Evolutionary conservation across 108 stramenopile genomes (phyloP).

Genomic region (Stephanodiscus minutulus): DNA sequence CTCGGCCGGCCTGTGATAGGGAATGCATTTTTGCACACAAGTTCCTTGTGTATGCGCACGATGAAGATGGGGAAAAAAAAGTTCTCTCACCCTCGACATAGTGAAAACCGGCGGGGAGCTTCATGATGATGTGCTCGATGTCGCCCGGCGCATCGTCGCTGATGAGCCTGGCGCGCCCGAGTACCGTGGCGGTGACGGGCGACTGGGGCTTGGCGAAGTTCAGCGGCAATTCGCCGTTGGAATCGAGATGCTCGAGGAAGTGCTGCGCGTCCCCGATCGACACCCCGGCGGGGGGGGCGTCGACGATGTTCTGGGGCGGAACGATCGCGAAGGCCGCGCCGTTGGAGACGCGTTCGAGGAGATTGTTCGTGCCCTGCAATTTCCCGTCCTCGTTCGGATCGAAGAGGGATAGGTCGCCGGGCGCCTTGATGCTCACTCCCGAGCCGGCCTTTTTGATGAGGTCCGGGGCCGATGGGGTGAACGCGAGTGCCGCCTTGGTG

Average conservation of each 20-base stretch:
- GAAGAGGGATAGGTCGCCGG: constrained; percentile 38
- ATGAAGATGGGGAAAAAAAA: background rate
- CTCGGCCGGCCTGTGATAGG: background rate
- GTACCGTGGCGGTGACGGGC: constrained; percentile 72
- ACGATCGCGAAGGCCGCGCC: constrained; percentile 22
- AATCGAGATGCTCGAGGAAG: constrained; percentile 81
- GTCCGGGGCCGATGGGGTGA: constrained; percentile 6
- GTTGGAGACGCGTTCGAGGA: constrained; percentile 24
- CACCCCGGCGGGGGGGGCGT: constrained; percentile 27
- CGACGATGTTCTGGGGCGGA: constrained; percentile 34
- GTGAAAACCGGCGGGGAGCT: constrained; percentile 75
- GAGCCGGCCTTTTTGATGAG: constrained; percentile 46
- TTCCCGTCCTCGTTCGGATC: constrained; percentile 50
- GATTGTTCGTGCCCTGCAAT: constrained; percentile 43
- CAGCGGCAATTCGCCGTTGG: constrained; percentile 52
- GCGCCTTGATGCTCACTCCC: constrained; percentile 28
- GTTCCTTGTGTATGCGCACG: background rate
- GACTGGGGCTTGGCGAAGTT: constrained; percentile 73
- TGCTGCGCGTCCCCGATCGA: constrained; percentile 61
- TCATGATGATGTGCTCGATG: constrained; percentile 78
- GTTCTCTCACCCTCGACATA: constrained; percentile 69
- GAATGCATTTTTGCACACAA: background rate
- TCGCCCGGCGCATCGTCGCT: constrained; percentile 81
- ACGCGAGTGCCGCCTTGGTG: background rate
- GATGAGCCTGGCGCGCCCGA: constrained; percentile 71